A percentile compares a stretch with the other conserved stretches of the same genome.
phyloP scores from a whole-genome alignment of 441 rosid genomes.

The Breynia disticha region DNA sequence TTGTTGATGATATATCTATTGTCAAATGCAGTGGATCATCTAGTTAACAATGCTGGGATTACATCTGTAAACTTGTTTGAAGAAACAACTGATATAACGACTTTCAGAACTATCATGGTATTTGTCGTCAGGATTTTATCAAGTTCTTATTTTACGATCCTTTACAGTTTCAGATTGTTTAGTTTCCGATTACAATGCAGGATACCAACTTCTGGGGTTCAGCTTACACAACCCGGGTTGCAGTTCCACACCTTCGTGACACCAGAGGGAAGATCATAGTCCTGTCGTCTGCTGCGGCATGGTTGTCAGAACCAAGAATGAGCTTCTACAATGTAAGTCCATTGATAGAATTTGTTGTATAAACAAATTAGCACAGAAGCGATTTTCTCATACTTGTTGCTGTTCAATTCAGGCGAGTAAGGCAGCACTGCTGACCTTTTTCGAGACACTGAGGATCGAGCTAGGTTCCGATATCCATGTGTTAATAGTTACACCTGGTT shows the following conservation, averaged over 20 bases:
- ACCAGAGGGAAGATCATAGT: constrained; percentile 53
- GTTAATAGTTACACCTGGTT: constrained; percentile 56
- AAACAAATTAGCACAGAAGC: no score
- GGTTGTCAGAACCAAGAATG: constrained; percentile 48
- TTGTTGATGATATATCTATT: neutral
- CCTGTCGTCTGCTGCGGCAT: constrained; percentile 41
- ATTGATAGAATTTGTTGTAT: neutral
- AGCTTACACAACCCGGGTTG: constrained; percentile 41
- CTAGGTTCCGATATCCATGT: constrained; percentile 35
- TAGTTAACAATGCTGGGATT: constrained; percentile 68
- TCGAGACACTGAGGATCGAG: constrained; percentile 59
- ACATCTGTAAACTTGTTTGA: constrained; percentile 33
- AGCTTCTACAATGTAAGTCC: constrained; percentile 44
- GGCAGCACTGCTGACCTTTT: constrained; percentile 44
- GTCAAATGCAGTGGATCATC: constrained; percentile 54
- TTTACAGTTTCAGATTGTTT: no score
- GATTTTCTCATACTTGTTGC: neutral
- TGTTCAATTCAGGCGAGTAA: constrained; percentile 48
- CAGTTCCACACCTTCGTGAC: constrained; percentile 44
- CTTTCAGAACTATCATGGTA: constrained; percentile 37
- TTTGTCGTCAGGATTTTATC: neutral
- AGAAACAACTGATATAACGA: constrained; percentile 31
- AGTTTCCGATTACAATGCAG: constrained; percentile 14
- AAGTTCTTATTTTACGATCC: neutral
- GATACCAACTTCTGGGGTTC: constrained; percentile 74